Base-by-base conservation (phyloP, 1,284 basidiomycete genomes). In the Bondarzewia mesenterica region DNA sequence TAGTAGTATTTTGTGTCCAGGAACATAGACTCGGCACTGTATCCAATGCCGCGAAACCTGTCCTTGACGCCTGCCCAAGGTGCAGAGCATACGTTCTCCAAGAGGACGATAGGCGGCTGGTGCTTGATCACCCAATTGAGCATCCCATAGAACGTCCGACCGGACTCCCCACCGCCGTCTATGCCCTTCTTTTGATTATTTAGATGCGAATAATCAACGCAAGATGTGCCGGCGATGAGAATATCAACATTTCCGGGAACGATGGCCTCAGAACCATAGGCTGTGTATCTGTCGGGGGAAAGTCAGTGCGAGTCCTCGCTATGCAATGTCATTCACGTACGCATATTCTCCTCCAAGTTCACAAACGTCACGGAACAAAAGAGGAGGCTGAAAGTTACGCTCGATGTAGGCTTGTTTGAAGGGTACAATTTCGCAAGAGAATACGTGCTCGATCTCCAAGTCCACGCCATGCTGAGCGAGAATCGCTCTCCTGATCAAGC, bases 361-460 rank as follows among this genome's bases (percentile, higher is more conserved):
- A 49, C 89, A 93, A 14, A 97, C 93, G 62, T 97, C 94, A 48
- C 94, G 81, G 64, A 97, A 97, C 29, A 97, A 73, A 32, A 96
- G 68, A 4, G 93, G 93, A 12, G 92, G 91, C 50, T 80, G 79
- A 63, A 97, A 97, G 65, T 97, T 97, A 22, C 94, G 79, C 64
- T 97, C 94, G 53, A 97, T 97, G 64, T 97, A 97, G 0, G 93
- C 93, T 64, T 97, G 93, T 66, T 97, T 97, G 77, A 94, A 97
- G 2, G 94, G 93, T 62, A 96, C 94, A 54, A 97, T 96, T 68
- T 97, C 93, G 67, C 93, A 96, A 0, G 93, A 96, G 66, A 97
- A 97, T 46, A 96, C 91, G 65, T 97, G 94, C 58, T 95, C 85
- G 52, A 93, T 72, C 29, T 85, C 76, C 44, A 96, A 69, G 1